Evolutionary conservation across 768 basidiomycete species (phyloP).

Genomic region (Obba rivulosa): DNA sequence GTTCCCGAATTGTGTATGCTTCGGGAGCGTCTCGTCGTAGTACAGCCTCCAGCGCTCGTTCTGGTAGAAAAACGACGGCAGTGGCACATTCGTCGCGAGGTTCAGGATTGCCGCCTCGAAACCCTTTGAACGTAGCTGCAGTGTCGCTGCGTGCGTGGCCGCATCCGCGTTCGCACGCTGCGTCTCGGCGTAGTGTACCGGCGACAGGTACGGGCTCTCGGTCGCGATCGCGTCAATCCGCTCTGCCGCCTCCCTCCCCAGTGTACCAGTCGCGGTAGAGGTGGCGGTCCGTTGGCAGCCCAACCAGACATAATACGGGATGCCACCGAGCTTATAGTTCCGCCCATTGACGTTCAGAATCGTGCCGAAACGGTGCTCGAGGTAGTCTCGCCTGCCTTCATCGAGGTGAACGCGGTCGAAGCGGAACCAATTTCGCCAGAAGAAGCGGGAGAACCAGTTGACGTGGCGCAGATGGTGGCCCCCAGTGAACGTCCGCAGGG

Average conservation of each 20-base stretch:
- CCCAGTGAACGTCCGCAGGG: conserved; percentile 13
- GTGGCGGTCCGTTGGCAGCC: conserved; percentile 62
- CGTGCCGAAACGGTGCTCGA: conserved; percentile 77
- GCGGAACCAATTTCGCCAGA: conserved; percentile 16
- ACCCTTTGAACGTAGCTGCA: conserved; percentile 18
- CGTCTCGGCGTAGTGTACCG: conserved; percentile 30
- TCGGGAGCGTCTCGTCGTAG: conserved; percentile 51
- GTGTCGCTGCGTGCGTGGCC: conserved; percentile 24
- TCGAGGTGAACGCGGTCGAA: conserved; percentile 38
- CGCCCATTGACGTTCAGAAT: conserved; percentile 68
- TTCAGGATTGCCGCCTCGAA: conserved; percentile 35
- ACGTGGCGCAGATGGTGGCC: conserved; percentile 13
- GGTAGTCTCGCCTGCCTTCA: conserved; percentile 60
- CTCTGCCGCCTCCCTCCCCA: conserved; percentile 57
- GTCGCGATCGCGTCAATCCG: conserved; percentile 24
- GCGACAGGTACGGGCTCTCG: conserved; percentile 26
- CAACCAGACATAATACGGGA: conserved; percentile 74
- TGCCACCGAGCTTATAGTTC: conserved; percentile 49
- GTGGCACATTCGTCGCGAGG: conserved; percentile 39
- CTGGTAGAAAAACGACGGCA: conserved; percentile 63
- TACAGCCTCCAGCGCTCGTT: conserved; percentile 62
- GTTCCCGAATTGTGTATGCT: conserved; percentile 62
- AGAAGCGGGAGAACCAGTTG: conserved; percentile 16
- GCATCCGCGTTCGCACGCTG: conserved; percentile 38
- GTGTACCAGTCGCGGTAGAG: conserved; percentile 52